Conservation (phyloP, 352 stramenopile genomes). For the Phytophthora gonapodyides region DNA sequence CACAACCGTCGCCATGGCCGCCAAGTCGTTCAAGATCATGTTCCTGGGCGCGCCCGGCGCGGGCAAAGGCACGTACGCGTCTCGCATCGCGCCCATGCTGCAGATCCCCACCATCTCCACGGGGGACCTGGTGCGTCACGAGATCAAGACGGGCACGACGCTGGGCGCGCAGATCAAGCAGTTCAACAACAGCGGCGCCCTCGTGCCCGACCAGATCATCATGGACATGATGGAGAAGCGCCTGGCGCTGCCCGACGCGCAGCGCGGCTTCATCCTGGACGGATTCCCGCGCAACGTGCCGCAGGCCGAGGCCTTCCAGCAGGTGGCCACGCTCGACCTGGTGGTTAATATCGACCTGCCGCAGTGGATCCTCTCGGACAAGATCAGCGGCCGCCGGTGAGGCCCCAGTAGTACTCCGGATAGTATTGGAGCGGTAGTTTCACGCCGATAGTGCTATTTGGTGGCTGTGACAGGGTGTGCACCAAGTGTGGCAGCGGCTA, state of each 20-base stretch:
- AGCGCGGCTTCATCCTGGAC: slow-evolving; percentile 88
- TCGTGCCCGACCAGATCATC: slow-evolving; percentile 91
- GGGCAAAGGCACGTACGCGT: slow-evolving; percentile 92
- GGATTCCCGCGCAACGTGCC: slow-evolving; percentile 90
- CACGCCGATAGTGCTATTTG: not conserved
- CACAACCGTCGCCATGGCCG: slow-evolving; percentile 22
- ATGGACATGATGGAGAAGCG: slow-evolving; percentile 88
- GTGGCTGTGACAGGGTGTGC: slow-evolving; percentile 58
- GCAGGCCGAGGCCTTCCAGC: slow-evolving; percentile 85
- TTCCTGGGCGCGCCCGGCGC: slow-evolving; percentile 90
- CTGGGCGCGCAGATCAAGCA: slow-evolving; percentile 84
- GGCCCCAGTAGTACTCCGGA: slow-evolving; percentile 14
- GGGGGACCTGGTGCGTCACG: slow-evolving; percentile 86
- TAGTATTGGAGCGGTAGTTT: not conserved
- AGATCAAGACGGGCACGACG: slow-evolving; percentile 82
- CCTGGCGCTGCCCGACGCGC: slow-evolving; percentile 66
- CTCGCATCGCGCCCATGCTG: slow-evolving; percentile 83
- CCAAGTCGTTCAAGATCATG: slow-evolving; percentile 82
- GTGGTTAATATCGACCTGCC: slow-evolving; percentile 91
- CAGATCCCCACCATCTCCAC: slow-evolving; percentile 90
- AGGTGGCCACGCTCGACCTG: slow-evolving; percentile 74
- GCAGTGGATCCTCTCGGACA: slow-evolving; percentile 88
- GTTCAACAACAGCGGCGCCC: slow-evolving; percentile 81
- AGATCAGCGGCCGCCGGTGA: slow-evolving; percentile 87
- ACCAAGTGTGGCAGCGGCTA: slow-evolving; percentile 83